A percentile compares a stretch with the other conserved stretches of the same genome.
These are phyloP conservation scores for Lactarius psammicola DNA, from an alignment of 768 basidiomycete species.

Conservation along the genomic window DNA sequence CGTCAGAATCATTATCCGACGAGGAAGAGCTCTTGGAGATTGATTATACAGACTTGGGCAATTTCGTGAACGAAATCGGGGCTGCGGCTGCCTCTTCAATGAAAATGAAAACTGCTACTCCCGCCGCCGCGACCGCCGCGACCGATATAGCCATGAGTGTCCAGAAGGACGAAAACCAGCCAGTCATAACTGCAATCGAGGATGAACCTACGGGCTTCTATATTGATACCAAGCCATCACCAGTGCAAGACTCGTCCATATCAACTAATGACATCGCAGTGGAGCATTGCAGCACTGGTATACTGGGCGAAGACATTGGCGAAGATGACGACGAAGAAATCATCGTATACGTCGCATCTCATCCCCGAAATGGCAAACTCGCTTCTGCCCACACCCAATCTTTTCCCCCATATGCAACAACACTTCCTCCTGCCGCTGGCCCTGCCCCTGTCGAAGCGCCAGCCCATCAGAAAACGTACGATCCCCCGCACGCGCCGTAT, in stretches of 20 bases:
- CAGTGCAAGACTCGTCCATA: background rate
- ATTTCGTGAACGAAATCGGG: conserved; percentile 45
- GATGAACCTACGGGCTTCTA: conserved; percentile 43
- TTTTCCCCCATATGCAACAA: background rate
- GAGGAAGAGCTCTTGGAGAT: conserved; percentile 39
- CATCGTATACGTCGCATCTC: conserved; percentile 76
- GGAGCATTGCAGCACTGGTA: conserved; percentile 22
- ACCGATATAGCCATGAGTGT: background rate
- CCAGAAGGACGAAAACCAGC: background rate
- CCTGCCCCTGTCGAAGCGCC: conserved; percentile 52
- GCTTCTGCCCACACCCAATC: background rate
- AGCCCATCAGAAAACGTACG: conserved; percentile 41
- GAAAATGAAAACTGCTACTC: background rate
- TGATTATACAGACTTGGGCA: conserved; percentile 62
- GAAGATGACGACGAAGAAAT: conserved; percentile 64
- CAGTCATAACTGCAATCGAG: conserved; percentile 31
- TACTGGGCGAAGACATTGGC: conserved; percentile 17
- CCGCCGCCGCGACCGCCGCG: background rate
- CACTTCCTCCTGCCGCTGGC: background rate
- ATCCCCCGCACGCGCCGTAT: background rate
- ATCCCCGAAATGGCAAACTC: conserved; percentile 46
- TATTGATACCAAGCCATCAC: conserved; percentile 34
- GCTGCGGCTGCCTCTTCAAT: conserved; percentile 28
- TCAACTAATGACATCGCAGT: conserved; percentile 2
- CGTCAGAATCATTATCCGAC: conserved; percentile 22